Conservation (phyloP, 257 asterid species). For the Nicotiana undulata region DNA sequence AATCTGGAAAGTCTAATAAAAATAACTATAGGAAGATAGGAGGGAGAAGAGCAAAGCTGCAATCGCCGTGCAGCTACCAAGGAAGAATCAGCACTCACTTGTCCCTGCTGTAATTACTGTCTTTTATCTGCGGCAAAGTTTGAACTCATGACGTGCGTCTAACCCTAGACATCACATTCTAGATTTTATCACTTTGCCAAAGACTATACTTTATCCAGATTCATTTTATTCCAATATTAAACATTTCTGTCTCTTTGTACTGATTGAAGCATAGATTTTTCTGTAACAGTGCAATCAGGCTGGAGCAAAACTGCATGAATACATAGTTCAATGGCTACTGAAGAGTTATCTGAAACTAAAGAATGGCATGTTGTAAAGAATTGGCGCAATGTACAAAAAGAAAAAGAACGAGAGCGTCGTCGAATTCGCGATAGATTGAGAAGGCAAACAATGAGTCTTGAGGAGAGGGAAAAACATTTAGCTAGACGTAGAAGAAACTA, state of each 20-base stretch:
- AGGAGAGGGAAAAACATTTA: slow-evolving; percentile 36
- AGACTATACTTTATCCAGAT: not conserved
- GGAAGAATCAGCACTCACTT: no score
- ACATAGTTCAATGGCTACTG: slow-evolving; percentile 18
- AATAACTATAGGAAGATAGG: no score
- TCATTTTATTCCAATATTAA: not conserved
- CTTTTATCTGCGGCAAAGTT: no score
- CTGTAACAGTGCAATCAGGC: not conserved
- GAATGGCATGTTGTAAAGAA: slow-evolving; percentile 20
- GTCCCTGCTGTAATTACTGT: no score
- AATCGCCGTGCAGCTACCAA: no score
- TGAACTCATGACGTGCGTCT: not conserved
- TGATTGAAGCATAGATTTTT: not conserved
- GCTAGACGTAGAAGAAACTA: slow-evolving; percentile 35
- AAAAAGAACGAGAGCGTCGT: slow-evolving; percentile 31
- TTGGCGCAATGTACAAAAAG: slow-evolving; percentile 18
- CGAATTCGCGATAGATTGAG: slow-evolving; percentile 31
- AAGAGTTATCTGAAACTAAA: slow-evolving; percentile 1
- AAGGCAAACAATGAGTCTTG: slow-evolving; percentile 34
- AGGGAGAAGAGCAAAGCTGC: no score
- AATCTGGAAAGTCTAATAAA: no score
- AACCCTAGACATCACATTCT: not conserved
- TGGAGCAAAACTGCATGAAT: not conserved
- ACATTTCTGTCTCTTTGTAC: not conserved
- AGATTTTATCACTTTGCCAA: not conserved